Conservation (phyloP, 2,329 filamentous ascomycete species). For the Fusarium odoratissimum region DNA sequence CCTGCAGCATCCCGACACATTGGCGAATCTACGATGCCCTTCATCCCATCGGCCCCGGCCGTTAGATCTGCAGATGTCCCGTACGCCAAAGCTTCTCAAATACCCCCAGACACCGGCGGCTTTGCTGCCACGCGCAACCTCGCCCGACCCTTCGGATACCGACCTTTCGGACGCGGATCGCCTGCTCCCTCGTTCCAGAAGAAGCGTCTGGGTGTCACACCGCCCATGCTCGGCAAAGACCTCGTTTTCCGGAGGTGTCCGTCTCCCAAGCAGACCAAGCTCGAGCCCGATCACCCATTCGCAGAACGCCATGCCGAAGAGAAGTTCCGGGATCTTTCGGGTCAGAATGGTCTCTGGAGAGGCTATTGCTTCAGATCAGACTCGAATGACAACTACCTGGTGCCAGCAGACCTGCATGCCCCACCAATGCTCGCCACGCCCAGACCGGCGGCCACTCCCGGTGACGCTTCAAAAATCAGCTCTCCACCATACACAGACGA, state of each 20-base stretch:
- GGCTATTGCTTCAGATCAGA: slow-evolving; percentile 70
- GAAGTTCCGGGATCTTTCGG: slow-evolving; percentile 66
- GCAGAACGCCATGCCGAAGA: slow-evolving; percentile 60
- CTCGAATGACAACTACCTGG: slow-evolving; percentile 52
- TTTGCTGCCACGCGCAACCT: slow-evolving; percentile 48
- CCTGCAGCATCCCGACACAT: slow-evolving; percentile 36
- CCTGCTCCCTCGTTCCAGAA: slow-evolving; percentile 53
- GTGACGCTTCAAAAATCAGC: slow-evolving; percentile 55
- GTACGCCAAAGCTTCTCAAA: slow-evolving; percentile 47
- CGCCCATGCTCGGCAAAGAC: slow-evolving; percentile 89
- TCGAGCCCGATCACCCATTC: slow-evolving; percentile 80
- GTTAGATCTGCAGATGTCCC: slow-evolving; percentile 35
- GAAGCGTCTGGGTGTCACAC: slow-evolving; percentile 68
- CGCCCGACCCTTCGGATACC: slow-evolving; percentile 55
- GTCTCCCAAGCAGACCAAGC: slow-evolving; percentile 85
- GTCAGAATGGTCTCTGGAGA: slow-evolving; percentile 77
- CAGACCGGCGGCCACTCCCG: slow-evolving; percentile 53
- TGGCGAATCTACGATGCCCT: slow-evolving; percentile 44
- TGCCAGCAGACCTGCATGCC: slow-evolving; percentile 57
- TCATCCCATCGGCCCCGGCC: slow-evolving; percentile 37
- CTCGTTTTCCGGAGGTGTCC: slow-evolving; percentile 83
- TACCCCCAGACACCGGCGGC: slow-evolving; percentile 54
- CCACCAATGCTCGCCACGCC: slow-evolving; percentile 65
- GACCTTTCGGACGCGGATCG: slow-evolving; percentile 52
- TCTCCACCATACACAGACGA: slow-evolving; percentile 55